Evolutionary conservation across 2,329 filamentous ascomycete species (phyloP).

Genomic region (Lasiodiplodia sp.): DNA sequence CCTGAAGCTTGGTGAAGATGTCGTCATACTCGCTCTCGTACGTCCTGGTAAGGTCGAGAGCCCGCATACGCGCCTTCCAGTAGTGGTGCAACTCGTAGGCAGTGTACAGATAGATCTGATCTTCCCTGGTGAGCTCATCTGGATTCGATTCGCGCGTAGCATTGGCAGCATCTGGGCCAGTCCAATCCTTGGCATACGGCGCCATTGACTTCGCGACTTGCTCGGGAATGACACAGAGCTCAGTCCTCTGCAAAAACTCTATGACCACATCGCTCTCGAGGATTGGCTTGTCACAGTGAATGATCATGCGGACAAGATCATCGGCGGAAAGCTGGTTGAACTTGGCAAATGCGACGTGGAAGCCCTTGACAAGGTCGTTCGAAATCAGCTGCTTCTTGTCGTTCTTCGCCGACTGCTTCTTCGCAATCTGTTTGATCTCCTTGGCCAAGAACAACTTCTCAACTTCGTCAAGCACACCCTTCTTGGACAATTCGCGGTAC

Average conservation of each 20-base stretch:
- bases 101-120: conserved; percentile 93
- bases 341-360: conserved; percentile 84
- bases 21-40: conserved; percentile 93
- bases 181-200: conserved; percentile 96
- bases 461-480: conserved; percentile 95
- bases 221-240: conserved; percentile 90
- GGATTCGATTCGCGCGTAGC: conserved; percentile 86
- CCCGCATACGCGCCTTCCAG: conserved; percentile 97
- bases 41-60: conserved; percentile 80
- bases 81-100: conserved; percentile 96
- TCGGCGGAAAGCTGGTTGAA: conserved; percentile 86
- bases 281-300: conserved; percentile 90
- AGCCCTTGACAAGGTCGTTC: conserved; percentile 69
- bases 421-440: conserved; percentile 87
- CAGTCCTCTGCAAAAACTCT: conserved; percentile 94
- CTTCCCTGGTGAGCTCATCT: conserved; percentile 85
- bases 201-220: conserved; percentile 91
- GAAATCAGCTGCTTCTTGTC: conserved; percentile 99
- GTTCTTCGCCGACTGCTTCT: conserved; percentile 75
- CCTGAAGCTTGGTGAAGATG: conserved; percentile 81
- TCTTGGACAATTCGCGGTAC: conserved; percentile 89
- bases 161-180: conserved; percentile 79
- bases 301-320: conserved; percentile 88
- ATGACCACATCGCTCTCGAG: conserved; percentile 90
- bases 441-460: conserved; percentile 98